These are phyloP conservation scores for Botryotinia convoluta DNA, from an alignment of 2,329 filamentous ascomycete species.

Conservation along the genomic window DNA sequence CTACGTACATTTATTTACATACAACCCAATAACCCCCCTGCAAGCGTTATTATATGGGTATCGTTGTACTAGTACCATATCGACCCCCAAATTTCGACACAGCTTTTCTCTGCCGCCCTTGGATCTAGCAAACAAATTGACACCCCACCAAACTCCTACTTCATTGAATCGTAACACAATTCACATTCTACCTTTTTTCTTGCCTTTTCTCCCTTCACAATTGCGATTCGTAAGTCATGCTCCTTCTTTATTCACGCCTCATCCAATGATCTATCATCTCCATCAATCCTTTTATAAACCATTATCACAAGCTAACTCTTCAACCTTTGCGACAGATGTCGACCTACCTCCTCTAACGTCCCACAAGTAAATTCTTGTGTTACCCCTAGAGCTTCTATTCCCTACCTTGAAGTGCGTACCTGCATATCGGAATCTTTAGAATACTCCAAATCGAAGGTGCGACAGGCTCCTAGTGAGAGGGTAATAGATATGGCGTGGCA, in stretches of 20 bases:
- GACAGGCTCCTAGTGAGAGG: conserved; percentile 27
- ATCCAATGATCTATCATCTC: not conserved
- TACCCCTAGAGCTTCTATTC: conserved; percentile 29
- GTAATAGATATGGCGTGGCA: conserved; percentile 77
- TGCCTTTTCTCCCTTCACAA: not conserved
- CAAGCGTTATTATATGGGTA: conserved; percentile 10
- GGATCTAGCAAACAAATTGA: conserved; percentile 10
- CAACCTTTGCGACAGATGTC: conserved; percentile 31
- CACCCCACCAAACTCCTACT: conserved; percentile 15
- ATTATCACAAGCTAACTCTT: conserved; percentile 24
- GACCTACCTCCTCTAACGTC: conserved; percentile 33
- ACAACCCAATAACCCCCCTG: conserved; percentile 2
- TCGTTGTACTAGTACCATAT: conserved; percentile 3
- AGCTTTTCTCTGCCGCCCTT: conserved; percentile 1
- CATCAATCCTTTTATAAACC: not conserved
- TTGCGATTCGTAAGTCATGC: conserved; percentile 18
- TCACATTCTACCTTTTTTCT: conserved; percentile 6
- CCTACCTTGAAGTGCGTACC: conserved; percentile 30
- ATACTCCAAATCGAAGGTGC: conserved; percentile 24
- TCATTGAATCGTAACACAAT: conserved; percentile 14
- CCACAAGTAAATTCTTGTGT: conserved; percentile 37
- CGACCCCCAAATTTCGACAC: conserved; percentile 8
- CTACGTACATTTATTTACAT: not conserved
- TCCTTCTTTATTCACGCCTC: not conserved
- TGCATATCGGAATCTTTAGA: conserved; percentile 34